Conservation (phyloP, 352 stramenopile species). For the Pythium coloratum region DNA sequence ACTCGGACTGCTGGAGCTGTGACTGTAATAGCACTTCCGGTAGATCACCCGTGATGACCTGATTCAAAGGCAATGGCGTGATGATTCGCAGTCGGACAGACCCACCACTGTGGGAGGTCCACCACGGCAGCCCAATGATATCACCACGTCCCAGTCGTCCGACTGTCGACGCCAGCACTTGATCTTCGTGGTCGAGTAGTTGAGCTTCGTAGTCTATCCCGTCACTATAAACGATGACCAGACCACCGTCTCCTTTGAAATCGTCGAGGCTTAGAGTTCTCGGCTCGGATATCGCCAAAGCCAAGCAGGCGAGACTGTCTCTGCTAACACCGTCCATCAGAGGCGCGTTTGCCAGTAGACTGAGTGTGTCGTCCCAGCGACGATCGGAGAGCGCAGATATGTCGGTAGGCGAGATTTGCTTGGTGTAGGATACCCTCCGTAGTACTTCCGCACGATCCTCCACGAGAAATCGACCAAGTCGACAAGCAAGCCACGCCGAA, state of each 20-base stretch:
- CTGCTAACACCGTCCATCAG: slow-evolving; percentile 12
- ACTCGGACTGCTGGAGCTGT: neutral
- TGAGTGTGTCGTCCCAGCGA: slow-evolving; percentile 5
- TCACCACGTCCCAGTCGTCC: neutral
- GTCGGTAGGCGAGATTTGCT: neutral
- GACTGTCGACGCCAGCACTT: neutral
- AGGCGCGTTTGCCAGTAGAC: slow-evolving; percentile 2
- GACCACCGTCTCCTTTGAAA: neutral
- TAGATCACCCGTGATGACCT: neutral
- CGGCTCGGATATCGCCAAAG: slow-evolving; percentile 1
- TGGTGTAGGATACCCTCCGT: slow-evolving; percentile 3
- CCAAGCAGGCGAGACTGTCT: slow-evolving; percentile 20
- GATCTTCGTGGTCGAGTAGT: neutral
- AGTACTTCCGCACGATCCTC: slow-evolving; percentile 25
- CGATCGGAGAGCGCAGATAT: neutral
- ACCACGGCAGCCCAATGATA: neutral
- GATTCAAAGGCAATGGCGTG: neutral
- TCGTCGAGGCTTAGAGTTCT: neutral
- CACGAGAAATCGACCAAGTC: slow-evolving; percentile 20
- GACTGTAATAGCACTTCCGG: neutral
- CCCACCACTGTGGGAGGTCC: neutral
- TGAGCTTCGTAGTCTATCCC: neutral
- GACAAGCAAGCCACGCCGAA: neutral
- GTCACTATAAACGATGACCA: neutral
- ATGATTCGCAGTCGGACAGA: neutral